A percentile compares a stretch with the other conserved stretches of the same genome.
These are phyloP conservation scores for Conticribra weissflogii DNA, from an alignment of 108 stramenopile species.

Conservation along the genomic window DNA sequence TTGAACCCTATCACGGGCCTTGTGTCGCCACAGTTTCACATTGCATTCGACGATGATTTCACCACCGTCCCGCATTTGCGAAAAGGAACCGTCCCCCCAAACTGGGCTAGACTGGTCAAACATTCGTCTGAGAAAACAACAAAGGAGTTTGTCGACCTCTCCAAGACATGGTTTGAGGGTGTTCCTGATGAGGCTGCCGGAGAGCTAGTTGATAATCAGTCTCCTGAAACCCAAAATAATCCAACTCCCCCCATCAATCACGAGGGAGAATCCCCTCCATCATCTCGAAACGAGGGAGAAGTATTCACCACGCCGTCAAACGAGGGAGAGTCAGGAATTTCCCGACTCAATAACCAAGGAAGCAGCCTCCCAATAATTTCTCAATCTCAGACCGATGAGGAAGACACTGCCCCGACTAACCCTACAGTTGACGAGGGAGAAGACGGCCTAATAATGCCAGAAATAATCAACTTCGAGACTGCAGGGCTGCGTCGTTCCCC, in stretches of 20 bases:
- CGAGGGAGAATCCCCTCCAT: too few species aligned
- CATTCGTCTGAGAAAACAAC: neutral
- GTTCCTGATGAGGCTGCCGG: neutral
- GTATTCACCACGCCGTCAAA: neutral
- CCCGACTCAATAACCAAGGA: neutral
- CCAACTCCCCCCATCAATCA: too few species aligned
- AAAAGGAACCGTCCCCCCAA: neutral
- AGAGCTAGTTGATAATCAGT: too few species aligned
- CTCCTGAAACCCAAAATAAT: too few species aligned
- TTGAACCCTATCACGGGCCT: neutral
- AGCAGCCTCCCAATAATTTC: too few species aligned
- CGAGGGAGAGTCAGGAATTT: neutral
- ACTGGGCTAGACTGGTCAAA: neutral
- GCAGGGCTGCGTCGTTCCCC: neutral
- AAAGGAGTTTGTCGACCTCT: neutral
- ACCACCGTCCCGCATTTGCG: neutral
- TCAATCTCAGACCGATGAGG: too few species aligned
- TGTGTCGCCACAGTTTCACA: neutral
- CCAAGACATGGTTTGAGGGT: neutral
- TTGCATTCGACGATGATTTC: neutral
- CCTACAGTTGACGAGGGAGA: neutral
- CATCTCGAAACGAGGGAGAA: neutral
- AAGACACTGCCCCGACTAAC: neutral
- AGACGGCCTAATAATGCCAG: neutral
- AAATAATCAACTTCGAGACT: neutral